phyloP scores from a whole-genome alignment of 2,329 filamentous ascomycete species.

The Verticillium zaregamsianum region DNA sequence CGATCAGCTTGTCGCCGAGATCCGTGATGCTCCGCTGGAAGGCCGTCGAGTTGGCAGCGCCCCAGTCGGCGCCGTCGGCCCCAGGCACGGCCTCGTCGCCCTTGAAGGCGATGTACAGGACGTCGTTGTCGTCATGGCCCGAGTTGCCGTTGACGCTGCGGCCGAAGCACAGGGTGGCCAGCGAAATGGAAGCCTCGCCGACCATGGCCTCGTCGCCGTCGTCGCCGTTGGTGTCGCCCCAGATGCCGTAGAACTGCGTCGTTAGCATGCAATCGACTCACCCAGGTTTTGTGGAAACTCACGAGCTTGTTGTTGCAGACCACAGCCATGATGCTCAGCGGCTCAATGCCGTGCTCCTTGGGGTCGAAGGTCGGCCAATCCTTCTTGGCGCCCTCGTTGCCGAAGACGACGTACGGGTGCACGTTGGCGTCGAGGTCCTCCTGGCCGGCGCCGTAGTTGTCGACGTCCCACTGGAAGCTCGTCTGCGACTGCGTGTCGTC shows the following conservation, averaged over 20 bases:
- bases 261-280: neutral
- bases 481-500: constrained; percentile 41
- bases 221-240: constrained; percentile 58
- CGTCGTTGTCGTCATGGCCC: constrained; percentile 53
- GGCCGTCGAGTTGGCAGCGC: constrained; percentile 38
- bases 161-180: constrained; percentile 55
- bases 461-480: constrained; percentile 37
- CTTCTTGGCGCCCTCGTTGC: constrained; percentile 29
- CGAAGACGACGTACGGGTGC: constrained; percentile 45
- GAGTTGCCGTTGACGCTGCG: constrained; percentile 46
- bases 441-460: constrained; percentile 27
- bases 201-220: constrained; percentile 41
- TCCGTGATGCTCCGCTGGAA: constrained; percentile 50
- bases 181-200: constrained; percentile 53
- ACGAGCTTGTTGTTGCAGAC: constrained; percentile 41
- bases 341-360: constrained; percentile 31
- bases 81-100: constrained; percentile 55
- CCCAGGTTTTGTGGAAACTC: neutral
- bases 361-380: constrained; percentile 30
- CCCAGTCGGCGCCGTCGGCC: constrained; percentile 48
- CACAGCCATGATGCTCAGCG: constrained; percentile 44
- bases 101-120: constrained; percentile 58
- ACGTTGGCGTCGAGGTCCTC: constrained; percentile 38
- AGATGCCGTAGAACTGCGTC: constrained; percentile 50
- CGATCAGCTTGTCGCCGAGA: constrained; percentile 49